Evolutionary conservation across 2,329 filamentous ascomycete genomes (phyloP).

Genomic region (Xylariales sp.): DNA sequence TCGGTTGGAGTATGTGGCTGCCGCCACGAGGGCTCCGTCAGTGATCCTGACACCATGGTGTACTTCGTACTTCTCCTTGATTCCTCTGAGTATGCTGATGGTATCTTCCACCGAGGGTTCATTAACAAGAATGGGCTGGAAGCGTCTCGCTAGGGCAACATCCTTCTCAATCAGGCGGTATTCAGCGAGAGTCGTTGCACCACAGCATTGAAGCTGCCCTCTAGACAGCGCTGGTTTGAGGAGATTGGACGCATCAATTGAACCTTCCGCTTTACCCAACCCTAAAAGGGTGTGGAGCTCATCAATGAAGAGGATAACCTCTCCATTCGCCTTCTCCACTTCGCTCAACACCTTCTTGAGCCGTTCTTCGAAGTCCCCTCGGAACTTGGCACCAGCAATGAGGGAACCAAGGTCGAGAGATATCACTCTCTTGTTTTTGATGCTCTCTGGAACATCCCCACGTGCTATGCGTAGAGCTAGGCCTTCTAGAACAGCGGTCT

Average conservation of each 20-base stretch:
- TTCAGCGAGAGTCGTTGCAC: slow-evolving; percentile 88
- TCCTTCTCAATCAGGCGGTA: slow-evolving; percentile 96
- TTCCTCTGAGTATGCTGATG: slow-evolving; percentile 90
- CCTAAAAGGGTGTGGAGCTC: slow-evolving; percentile 90
- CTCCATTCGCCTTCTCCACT: slow-evolving; percentile 81
- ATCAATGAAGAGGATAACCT: slow-evolving; percentile 92
- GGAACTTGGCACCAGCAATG: slow-evolving; percentile 92
- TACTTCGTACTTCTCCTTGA: slow-evolving; percentile 96
- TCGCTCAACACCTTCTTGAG: slow-evolving; percentile 88
- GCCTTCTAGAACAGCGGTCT: slow-evolving; percentile 90
- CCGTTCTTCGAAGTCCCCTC: slow-evolving; percentile 94
- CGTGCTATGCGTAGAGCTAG: slow-evolving; percentile 84
- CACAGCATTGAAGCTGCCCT: slow-evolving; percentile 91
- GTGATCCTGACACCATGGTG: slow-evolving; percentile 96
- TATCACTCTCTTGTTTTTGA: slow-evolving; percentile 91
- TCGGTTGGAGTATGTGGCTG: slow-evolving; percentile 86
- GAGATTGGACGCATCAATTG: slow-evolving; percentile 92
- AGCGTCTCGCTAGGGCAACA: slow-evolving; percentile 83
- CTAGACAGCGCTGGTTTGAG: slow-evolving; percentile 90
- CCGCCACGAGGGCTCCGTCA: slow-evolving; percentile 85
- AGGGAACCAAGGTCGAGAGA: slow-evolving; percentile 84
- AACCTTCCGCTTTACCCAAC: slow-evolving; percentile 90
- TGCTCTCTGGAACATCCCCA: slow-evolving; percentile 91
- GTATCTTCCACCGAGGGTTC: slow-evolving; percentile 90
- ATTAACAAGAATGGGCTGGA: slow-evolving; percentile 91